Evolutionary conservation across 2,329 filamentous ascomycete genomes (phyloP), one percentile per base, ranked within the genome.

Genomic region (Sphaerostilbella broomeana): DNA sequence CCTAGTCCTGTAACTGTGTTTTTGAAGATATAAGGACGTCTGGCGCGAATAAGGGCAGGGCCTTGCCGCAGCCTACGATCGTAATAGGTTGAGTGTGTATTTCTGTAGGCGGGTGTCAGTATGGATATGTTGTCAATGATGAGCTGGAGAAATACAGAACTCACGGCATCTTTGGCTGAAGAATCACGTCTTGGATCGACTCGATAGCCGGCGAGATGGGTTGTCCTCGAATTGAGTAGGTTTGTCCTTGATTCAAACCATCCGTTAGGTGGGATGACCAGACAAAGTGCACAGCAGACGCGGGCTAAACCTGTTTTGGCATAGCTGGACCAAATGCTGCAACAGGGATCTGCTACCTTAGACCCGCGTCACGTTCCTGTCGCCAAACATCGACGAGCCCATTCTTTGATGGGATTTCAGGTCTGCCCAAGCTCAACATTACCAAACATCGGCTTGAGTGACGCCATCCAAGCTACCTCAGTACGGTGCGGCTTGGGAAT

Each of bases 1-100:
- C 72, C 77, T n/a, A 84, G 57, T 13, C 92, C 92, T 1, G 88
- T 87, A 44, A 90, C 54, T 19, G 83, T 74, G 64, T 98, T 98
- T 70, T 85, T 94, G 63, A 95, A 67, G 27, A 98, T 74, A 62
- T 94, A 98, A 35, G 92, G 92, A 53, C 86, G 81, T 54, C 94
- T 81, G 40, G 92, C 90, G 58, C 92, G 86, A 60, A 95, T 82
- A 49, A 98, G 80, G 40, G 94, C 86, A 34, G 88, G 82, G 45
- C 86, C 85, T 64, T 94, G 88, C 49, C 84, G 81, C 67, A 85
- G 85, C 57, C 84, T 75, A 59, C 81, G 80, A 66, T 95, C 86
- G 72, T 97, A 98, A 74, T 98, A 98, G 49, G 86, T 88, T 29
- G 68, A 69, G 46, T 66, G 70, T 51, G 68, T 63, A 53, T 69